phyloP scores from a whole-genome alignment of 495 filamentous ascomycete genomes.

The Aspergillus nidulans region DNA sequence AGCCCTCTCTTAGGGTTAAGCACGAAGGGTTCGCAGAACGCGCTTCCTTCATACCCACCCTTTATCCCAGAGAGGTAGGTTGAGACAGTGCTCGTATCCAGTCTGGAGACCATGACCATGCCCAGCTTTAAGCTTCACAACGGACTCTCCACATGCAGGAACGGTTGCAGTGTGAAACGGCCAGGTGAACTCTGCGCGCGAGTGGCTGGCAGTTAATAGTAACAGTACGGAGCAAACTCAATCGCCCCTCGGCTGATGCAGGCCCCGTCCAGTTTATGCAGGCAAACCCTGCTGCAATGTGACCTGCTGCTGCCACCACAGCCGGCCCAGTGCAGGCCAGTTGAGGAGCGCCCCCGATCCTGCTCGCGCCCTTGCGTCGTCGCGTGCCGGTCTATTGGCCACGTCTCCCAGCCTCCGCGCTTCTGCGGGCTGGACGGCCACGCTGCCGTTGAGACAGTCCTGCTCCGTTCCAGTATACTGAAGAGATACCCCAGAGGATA shows the following conservation, averaged over 20 bases:
- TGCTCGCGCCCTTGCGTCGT: background rate
- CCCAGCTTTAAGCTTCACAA: too few species aligned
- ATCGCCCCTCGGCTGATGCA: background rate
- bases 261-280: background rate
- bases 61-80: background rate
- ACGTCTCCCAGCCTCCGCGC: background rate
- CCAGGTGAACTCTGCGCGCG: background rate
- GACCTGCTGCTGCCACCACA: background rate
- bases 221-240: too few species aligned
- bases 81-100: too few species aligned
- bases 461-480: background rate
- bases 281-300: background rate
- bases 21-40: background rate
- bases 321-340: background rate
- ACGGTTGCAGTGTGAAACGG: conserved; percentile 14
- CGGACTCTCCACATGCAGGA: too few species aligned
- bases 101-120: too few species aligned
- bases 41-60: too few species aligned
- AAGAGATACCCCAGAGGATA: background rate
- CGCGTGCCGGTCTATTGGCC: background rate
- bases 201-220: background rate
- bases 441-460: background rate
- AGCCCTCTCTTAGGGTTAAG: background rate
- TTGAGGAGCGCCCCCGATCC: too few species aligned
- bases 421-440: background rate